Evolutionary conservation across 495 filamentous ascomycete genomes (phyloP).

Genomic region (Astrothelium macrocarpum): DNA sequence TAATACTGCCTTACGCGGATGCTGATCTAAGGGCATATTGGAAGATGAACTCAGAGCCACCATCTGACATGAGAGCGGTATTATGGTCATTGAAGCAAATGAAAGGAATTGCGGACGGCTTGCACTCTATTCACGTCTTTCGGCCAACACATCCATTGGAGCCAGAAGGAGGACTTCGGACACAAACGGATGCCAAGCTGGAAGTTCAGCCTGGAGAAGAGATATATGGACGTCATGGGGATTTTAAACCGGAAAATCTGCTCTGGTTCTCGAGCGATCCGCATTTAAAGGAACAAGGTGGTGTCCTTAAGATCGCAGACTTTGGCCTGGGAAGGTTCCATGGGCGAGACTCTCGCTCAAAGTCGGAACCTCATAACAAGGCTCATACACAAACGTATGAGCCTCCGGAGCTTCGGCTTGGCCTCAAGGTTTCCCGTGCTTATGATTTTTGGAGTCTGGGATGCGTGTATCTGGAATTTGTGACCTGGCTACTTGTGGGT

Average conservation of each 20-base stretch:
- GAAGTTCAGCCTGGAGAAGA: slow-evolving; percentile 2
- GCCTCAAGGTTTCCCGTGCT: slow-evolving; percentile 5
- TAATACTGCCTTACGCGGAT: slow-evolving; percentile 15
- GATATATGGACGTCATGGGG: slow-evolving; percentile 17
- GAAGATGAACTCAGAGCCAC: background rate
- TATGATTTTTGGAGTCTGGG: slow-evolving; percentile 21
- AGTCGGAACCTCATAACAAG: background rate
- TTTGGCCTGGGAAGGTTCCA: slow-evolving; percentile 17
- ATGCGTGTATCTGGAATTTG: slow-evolving; percentile 17
- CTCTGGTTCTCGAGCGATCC: slow-evolving; percentile 22
- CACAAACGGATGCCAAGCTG: background rate
- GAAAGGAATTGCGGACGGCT: slow-evolving; percentile 8
- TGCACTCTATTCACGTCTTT: slow-evolving; percentile 9
- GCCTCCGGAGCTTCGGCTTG: slow-evolving; percentile 12
- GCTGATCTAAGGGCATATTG: slow-evolving; percentile 12
- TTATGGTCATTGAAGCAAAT: slow-evolving; percentile 13
- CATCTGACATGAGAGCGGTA: background rate
- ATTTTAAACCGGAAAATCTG: slow-evolving; percentile 32
- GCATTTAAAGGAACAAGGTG: slow-evolving; percentile 2
- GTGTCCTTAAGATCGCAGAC: slow-evolving; percentile 23
- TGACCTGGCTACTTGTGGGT: slow-evolving; percentile 16
- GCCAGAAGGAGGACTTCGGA: background rate
- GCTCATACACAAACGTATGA: slow-evolving; percentile 9
- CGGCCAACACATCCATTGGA: background rate
- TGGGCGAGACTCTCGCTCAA: slow-evolving; percentile 14